Evolutionary conservation across 805 yeast species (phyloP).

Genomic region (Ogataea neopini): DNA sequence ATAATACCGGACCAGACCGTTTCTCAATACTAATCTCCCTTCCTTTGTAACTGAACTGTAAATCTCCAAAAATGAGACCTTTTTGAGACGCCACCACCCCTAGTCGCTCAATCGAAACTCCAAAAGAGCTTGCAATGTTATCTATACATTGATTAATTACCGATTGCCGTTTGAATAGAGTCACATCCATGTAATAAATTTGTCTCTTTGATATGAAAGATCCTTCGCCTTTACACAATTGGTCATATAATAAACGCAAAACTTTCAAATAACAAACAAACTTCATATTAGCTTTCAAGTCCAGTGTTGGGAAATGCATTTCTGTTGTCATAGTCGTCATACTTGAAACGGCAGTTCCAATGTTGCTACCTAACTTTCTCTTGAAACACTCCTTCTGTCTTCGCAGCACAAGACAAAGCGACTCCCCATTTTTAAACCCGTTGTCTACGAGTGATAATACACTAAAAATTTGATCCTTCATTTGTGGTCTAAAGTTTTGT

Average conservation of each 20-base stretch:
- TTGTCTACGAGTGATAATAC: conserved; percentile 27
- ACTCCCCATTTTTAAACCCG: conserved; percentile 30
- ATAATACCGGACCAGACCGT: conserved; percentile 28
- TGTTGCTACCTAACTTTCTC: conserved; percentile 2
- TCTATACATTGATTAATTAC: conserved; percentile 43
- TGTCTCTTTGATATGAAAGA: conserved; percentile 51
- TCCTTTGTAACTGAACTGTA: conserved; percentile 24
- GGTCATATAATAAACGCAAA: conserved; percentile 22
- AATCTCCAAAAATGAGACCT: conserved; percentile 51
- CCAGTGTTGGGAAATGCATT: conserved; percentile 25
- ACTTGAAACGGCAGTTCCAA: conserved; percentile 1
- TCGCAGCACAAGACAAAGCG: conserved; percentile 21
- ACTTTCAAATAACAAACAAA: conserved; percentile 28
- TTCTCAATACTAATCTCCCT: conserved; percentile 14
- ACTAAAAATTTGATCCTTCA: conserved; percentile 17
- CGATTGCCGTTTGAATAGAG: conserved; percentile 47
- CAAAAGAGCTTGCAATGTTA: conserved; percentile 39
- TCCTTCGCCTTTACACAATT: conserved; percentile 6
- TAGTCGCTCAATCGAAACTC: conserved; percentile 39
- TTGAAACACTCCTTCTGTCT: conserved; percentile 11
- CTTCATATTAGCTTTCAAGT: conserved; percentile 15
- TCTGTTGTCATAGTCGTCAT: conserved; percentile 12
- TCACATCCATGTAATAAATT: conserved; percentile 57
- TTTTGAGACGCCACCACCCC: conserved; percentile 55
- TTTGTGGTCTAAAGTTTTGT: conserved; percentile 7